Conservation (phyloP, 805 yeast genomes). For the Myxozyma monticola region DNA sequence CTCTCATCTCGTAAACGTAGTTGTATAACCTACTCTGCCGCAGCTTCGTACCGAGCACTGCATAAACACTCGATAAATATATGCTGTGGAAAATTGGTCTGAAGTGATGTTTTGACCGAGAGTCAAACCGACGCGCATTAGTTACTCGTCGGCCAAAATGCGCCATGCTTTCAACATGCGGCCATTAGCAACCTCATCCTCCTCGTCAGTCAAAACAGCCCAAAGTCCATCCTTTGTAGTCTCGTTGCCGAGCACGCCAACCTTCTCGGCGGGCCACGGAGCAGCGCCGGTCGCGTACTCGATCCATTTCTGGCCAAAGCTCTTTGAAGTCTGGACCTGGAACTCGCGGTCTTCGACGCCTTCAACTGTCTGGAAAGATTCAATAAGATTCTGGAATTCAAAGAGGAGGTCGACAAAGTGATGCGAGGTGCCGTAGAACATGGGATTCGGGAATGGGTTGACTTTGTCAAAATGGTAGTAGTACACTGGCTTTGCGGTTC, state of each 20-base stretch:
- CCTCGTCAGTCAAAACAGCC: slow-evolving; percentile 14
- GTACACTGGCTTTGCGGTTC: slow-evolving; percentile 9
- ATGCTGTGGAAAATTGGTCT: no score
- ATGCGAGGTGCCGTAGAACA: slow-evolving; percentile 12
- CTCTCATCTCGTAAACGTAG: no score
- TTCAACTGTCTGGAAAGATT: neutral
- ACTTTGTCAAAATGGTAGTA: slow-evolving; percentile 23
- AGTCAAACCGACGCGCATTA: no score
- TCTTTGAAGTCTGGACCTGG: slow-evolving; percentile 5
- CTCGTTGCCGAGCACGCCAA: slow-evolving; percentile 15
- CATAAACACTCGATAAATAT: no score
- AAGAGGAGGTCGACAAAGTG: slow-evolving; percentile 15
- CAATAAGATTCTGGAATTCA: slow-evolving; percentile 10
- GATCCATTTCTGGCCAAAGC: slow-evolving; percentile 17
- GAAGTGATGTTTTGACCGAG: no score
- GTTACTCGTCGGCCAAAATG: slow-evolving; percentile 4
- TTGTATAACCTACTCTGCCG: no score
- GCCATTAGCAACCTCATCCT: slow-evolving; percentile 10
- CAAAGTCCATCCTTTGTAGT: slow-evolving; percentile 5
- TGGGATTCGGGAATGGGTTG: slow-evolving; percentile 11
- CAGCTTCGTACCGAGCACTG: no score
- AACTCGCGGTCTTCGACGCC: slow-evolving; percentile 7
- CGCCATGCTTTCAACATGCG: slow-evolving; percentile 20
- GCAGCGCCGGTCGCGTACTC: slow-evolving; percentile 11
- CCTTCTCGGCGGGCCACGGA: slow-evolving; percentile 12